phyloP scores from a whole-genome alignment of 2,329 filamentous ascomycete genomes.

The Fusarium burgessii region DNA sequence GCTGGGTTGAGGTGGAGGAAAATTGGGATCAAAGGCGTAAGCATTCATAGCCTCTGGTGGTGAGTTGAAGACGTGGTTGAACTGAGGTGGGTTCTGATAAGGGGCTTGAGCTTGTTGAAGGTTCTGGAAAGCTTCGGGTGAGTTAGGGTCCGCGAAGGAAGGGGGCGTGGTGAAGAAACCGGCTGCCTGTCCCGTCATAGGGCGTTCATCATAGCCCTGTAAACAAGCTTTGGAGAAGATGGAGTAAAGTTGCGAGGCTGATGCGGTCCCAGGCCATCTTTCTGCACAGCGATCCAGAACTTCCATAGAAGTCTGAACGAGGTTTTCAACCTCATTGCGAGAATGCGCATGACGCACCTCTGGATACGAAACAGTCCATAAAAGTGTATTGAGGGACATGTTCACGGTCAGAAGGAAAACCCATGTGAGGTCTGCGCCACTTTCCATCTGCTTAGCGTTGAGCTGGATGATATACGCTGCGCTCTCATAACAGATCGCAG shows the following conservation, averaged over 20 bases:
- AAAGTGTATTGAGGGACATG: constrained; percentile 89
- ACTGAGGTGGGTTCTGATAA: constrained; percentile 65
- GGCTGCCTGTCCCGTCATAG: constrained; percentile 39
- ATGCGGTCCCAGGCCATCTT: constrained; percentile 90
- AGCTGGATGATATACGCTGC: constrained; percentile 84
- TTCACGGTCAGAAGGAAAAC: constrained; percentile 90
- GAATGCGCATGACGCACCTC: constrained; percentile 80
- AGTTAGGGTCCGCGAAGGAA: constrained; percentile 48
- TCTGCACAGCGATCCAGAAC: constrained; percentile 84
- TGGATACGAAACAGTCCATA: constrained; percentile 91
- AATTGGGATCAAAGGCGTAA: constrained; percentile 58
- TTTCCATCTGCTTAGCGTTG: constrained; percentile 82
- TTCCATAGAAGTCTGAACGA: constrained; percentile 80
- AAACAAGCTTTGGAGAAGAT: constrained; percentile 88
- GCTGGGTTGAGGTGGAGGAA: constrained; percentile 60
- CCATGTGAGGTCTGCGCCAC: constrained; percentile 87
- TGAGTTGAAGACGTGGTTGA: constrained; percentile 70
- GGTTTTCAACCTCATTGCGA: constrained; percentile 79
- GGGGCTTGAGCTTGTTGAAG: constrained; percentile 52
- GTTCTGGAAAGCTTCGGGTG: constrained; percentile 49
- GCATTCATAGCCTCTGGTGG: constrained; percentile 64
- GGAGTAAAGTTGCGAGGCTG: constrained; percentile 86
- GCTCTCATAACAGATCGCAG: constrained; percentile 84
- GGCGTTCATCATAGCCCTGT: constrained; percentile 80
- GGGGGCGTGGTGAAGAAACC: constrained; percentile 53